Base-by-base conservation (phyloP, 345 rosid species). In the Ceriops decandra region DNA sequence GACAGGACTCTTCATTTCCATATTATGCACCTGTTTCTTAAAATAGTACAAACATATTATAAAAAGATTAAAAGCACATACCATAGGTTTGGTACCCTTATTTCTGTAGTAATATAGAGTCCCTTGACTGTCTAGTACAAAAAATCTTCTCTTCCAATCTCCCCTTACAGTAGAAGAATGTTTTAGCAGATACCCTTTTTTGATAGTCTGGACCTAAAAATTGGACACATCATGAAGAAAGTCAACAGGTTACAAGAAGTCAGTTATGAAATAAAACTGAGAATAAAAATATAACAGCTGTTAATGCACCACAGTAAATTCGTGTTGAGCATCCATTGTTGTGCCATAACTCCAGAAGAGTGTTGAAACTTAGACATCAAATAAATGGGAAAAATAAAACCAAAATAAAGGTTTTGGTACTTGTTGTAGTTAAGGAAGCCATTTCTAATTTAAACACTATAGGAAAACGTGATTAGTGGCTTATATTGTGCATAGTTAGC, bases 121-220 rank as follows among this genome's bases (percentile, higher is more conserved):
- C 69, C 98, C 98, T 67, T 77, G 93, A 71, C 85, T 86, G 78
- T 92, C 89, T 21, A 89, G 92, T 28, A 92, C 90, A 81, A 92
- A 92, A 79, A 89, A 89, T 70, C 92, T 86, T 77, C 96, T 88
- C 73, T 92, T 89, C 96, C 96, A 92, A 59, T 88, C 93, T 62
- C 85, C 84, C 74, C 88, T 89, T 68, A 76, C 76, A 74, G 82
- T 78, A 69, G 97, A 84, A 26, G 97, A 82, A 62, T 90, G 84
- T 73, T 88, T 89, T 66, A 88, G 72, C 59, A 92, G 86, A 84
- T 92, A 92, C 49, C 98, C 98, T 63, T 86, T 91, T 70, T 88
- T 89, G 70, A 86, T 82, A 32, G 80, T 87, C 71, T 77, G 83
- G 72, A 84, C 82, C 88, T 86, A 74, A 27, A 64, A n/a, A 67